These are phyloP conservation scores for Solanum chaucha DNA, from an alignment of 257 asterid species.

Conservation along the genomic window DNA sequence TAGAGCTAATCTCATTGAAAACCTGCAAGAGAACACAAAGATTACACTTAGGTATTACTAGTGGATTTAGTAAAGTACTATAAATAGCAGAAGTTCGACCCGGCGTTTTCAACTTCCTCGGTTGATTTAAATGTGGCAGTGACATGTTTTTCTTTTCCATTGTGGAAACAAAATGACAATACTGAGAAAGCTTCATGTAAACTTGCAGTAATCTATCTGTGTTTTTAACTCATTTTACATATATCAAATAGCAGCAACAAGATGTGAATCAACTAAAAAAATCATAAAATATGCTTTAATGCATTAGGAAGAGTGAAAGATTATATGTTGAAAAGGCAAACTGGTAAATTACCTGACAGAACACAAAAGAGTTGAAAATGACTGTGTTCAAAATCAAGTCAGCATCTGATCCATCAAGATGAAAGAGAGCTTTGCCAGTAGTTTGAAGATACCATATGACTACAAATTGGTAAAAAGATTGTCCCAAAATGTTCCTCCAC, in stretches of 20 bases:
- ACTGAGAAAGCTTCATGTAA: not conserved
- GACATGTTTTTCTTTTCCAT: not conserved
- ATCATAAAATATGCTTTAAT: not conserved
- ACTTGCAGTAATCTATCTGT: not conserved
- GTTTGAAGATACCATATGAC: conserved; percentile 91
- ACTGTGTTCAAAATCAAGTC: conserved; percentile 70
- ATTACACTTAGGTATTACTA: not conserved
- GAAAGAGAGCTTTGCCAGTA: conserved; percentile 52
- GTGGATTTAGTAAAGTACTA: not conserved
- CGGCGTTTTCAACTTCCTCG: not conserved
- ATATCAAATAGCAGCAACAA: not conserved
- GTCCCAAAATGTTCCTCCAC: conserved; percentile 96
- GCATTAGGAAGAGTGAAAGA: not conserved
- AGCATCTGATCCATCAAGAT: conserved; percentile 52
- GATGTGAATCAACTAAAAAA: not conserved
- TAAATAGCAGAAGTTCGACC: not conserved
- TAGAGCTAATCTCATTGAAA: conserved; percentile 88
- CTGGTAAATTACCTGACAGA: conserved; percentile 62
- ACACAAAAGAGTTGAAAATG: conserved; percentile 86
- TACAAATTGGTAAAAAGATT: conserved; percentile 74
- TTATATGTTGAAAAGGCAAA: not conserved
- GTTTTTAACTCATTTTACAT: not conserved
- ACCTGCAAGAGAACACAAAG: conserved; percentile 32
- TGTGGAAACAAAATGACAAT: not conserved
- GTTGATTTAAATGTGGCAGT: not conserved